Base-by-base conservation (phyloP, 106 monocot genomes). In the Hemerocallis citrina region DNA sequence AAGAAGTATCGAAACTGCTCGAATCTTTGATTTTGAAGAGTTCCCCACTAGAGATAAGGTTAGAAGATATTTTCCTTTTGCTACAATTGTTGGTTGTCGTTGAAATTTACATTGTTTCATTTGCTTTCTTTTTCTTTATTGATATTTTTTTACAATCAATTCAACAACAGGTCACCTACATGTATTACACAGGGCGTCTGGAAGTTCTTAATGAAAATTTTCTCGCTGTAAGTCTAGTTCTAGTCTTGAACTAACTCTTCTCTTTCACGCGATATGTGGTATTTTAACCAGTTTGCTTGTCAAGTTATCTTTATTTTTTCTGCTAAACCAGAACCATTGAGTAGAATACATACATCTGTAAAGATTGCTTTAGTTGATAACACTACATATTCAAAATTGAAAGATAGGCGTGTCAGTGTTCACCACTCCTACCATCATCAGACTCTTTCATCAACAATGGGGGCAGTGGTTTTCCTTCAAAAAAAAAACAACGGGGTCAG, bases 151-250 rank as follows among this genome's bases (percentile, higher is more conserved):
- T 55, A 46, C 63, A 14, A 17, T 59, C 22, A 32, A 69, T 38
- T 57, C 25, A 12, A 40, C 14, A 50, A 48, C 80, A 89, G 94
- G 94, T 86, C 59, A 90, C 89, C 12, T 95, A 95, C 67, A 95
- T 89, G 89, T 95, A 89, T 70, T 95, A 95, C 58, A 95, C 94
- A 23, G 94, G 94, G 7, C 89, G 94, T 8, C 74, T 95, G 71
- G 89, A 95, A 73, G 89, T 95, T 9, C 83, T 75, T 52, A 95
- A 95, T 72, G 94, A 95, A 63, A 95, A 79, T 56, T 95, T 89
- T 69, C 71, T 86, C 59, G 70, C 64, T 49, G 94, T 95, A 76
- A 83, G 94, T 76, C 37, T 64, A 22, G 5, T 11, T 4, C n/a
- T 7, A 62, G 43, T 14, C 40, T 60, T 59, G 52, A 52, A 52